These are phyloP conservation scores for Axilococcus clingmanii DNA, from an alignment of 139 green algal species.

Conservation along the genomic window DNA sequence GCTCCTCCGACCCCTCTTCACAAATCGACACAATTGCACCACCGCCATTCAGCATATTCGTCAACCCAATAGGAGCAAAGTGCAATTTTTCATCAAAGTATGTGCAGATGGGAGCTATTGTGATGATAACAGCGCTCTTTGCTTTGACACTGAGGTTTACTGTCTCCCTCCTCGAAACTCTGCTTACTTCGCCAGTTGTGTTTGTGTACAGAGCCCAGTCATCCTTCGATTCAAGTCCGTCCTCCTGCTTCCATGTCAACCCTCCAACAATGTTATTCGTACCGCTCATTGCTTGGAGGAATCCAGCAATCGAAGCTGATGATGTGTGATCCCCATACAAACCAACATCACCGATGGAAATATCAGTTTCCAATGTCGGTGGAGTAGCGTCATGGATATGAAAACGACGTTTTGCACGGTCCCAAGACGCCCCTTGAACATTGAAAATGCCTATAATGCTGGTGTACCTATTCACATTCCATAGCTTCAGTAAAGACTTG, in stretches of 20 bases:
- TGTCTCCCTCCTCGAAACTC: slow-evolving; percentile 4
- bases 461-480: slow-evolving; percentile 48
- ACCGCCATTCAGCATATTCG: slow-evolving; percentile 67
- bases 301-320: too few relatives aligned
- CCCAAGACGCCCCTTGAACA: slow-evolving; percentile 78
- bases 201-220: slow-evolving; percentile 11
- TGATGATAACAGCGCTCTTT: slow-evolving; percentile 25
- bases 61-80: slow-evolving; percentile 54
- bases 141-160: slow-evolving; percentile 6
- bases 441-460: slow-evolving; percentile 80
- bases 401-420: slow-evolving; percentile 60
- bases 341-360: slow-evolving; percentile 45
- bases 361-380: slow-evolving; percentile 19
- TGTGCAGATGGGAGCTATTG: slow-evolving; percentile 26
- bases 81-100: slow-evolving; percentile 3
- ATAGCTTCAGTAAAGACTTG: slow-evolving; percentile 71
- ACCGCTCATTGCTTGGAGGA: neutral
- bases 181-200: slow-evolving; percentile 3
- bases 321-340: slow-evolving; percentile 5
- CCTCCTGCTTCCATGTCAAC: neutral
- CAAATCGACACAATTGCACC: slow-evolving; percentile 34
- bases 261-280: neutral
- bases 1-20: neutral
- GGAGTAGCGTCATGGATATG: slow-evolving; percentile 37
- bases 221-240: neutral